Evolutionary conservation across 495 filamentous ascomycete genomes (phyloP).

Genomic region (Podospora appendiculata): DNA sequence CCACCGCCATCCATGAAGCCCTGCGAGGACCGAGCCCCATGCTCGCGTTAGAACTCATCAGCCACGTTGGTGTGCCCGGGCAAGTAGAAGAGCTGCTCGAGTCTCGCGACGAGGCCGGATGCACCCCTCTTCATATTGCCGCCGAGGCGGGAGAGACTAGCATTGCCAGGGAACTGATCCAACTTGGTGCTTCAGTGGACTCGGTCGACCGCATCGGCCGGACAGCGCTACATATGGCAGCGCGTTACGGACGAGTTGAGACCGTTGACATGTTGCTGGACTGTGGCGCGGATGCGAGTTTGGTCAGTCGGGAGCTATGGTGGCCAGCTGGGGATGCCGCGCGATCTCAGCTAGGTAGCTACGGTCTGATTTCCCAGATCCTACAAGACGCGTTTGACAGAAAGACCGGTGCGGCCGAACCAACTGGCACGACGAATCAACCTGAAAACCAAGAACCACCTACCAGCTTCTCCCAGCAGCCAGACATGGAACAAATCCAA

Average conservation of each 20-base stretch:
- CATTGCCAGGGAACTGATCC: constrained; percentile 1
- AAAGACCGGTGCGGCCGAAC: too few species aligned
- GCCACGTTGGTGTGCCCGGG: background rate
- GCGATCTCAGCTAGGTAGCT: background rate
- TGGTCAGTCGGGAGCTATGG: background rate
- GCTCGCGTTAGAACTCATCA: background rate
- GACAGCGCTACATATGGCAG: constrained; percentile 7
- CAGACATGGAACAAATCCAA: too few species aligned
- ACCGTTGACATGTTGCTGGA: constrained; percentile 6
- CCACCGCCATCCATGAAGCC: constrained; percentile 3
- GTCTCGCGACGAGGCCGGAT: background rate
- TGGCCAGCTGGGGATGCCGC: background rate
- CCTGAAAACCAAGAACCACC: too few species aligned
- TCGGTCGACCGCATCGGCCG: background rate
- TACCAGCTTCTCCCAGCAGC: too few species aligned
- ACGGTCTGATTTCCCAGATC: background rate
- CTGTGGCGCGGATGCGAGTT: constrained; percentile 1
- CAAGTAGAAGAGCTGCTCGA: background rate
- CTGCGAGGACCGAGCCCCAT: constrained; percentile 3
- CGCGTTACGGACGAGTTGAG: constrained; percentile 1
- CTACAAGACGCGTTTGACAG: background rate
- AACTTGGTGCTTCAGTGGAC: constrained; percentile 1
- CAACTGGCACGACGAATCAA: too few species aligned
- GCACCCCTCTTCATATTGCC: constrained; percentile 7
- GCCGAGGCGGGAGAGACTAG: constrained; percentile 3